phyloP scores from a whole-genome alignment of 2,329 filamentous ascomycete species.

The Hymenotorrendiella dingleyae region DNA sequence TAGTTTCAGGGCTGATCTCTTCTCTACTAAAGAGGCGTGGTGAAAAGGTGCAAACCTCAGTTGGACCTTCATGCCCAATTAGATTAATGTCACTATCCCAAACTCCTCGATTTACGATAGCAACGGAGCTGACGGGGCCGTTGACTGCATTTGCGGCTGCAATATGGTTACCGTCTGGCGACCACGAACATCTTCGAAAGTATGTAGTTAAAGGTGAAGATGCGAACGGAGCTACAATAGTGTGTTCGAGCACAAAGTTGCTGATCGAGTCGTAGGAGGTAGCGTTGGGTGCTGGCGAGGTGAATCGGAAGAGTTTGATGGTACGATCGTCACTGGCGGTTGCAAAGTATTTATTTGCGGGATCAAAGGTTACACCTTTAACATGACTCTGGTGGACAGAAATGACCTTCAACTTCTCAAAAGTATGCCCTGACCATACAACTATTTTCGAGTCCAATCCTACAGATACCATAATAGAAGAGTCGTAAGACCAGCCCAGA shows the following conservation, averaged over 20 bases:
- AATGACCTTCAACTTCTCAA: constrained; percentile 94
- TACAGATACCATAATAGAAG: constrained; percentile 90
- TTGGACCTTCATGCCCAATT: constrained; percentile 93
- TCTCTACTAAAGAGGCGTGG: constrained; percentile 78
- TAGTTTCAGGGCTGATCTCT: constrained; percentile 46
- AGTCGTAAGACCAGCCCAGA: constrained; percentile 93
- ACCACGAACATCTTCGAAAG: constrained; percentile 95
- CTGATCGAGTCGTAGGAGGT: constrained; percentile 93
- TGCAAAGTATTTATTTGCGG: constrained; percentile 98
- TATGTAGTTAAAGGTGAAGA: constrained; percentile 94
- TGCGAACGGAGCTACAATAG: constrained; percentile 79
- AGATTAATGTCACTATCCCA: constrained; percentile 98
- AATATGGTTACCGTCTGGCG: constrained; percentile 93
- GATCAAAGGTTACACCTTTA: constrained; percentile 97
- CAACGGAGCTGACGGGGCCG: constrained; percentile 92
- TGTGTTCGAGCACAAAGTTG: constrained; percentile 93
- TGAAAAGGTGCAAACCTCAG: constrained; percentile 96
- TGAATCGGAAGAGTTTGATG: constrained; percentile 95
- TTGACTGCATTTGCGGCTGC: constrained; percentile 96
- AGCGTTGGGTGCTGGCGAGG: constrained; percentile 81
- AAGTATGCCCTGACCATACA: constrained; percentile 96
- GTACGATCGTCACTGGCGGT: constrained; percentile 95
- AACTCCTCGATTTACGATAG: constrained; percentile 83
- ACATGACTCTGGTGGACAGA: constrained; percentile 94
- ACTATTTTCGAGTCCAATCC: constrained; percentile 97